Conservation (phyloP, 2,329 filamentous ascomycete species). For the Xenoacremonium recifei region DNA sequence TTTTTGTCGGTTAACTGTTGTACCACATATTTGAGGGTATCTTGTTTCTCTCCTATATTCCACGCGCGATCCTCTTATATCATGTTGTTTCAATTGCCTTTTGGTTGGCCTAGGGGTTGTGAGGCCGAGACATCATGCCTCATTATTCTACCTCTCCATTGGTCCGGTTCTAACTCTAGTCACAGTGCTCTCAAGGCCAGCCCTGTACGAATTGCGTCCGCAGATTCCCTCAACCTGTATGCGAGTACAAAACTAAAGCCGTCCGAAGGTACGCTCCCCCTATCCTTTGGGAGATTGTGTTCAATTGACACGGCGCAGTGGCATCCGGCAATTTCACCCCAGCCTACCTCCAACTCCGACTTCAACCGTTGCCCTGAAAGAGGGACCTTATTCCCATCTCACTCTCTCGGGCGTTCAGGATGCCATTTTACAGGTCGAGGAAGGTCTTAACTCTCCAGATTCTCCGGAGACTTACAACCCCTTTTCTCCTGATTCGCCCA, state of each 20-base stretch:
- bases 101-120: background rate
- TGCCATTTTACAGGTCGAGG: slow-evolving; percentile 33
- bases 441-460: slow-evolving; percentile 1
- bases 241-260: slow-evolving; percentile 42
- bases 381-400: slow-evolving; percentile 36
- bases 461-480: slow-evolving; percentile 5
- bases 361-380: slow-evolving; percentile 16
- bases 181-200: slow-evolving; percentile 52
- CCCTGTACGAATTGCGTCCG: slow-evolving; percentile 54
- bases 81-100: background rate
- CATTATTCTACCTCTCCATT: background rate
- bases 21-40: too few species aligned
- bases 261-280: slow-evolving; percentile 16
- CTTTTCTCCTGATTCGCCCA: background rate
- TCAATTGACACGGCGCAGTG: too few species aligned
- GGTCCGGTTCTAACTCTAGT: background rate
- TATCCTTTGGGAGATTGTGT: too few species aligned
- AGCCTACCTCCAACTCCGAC: slow-evolving; percentile 7
- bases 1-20: background rate
- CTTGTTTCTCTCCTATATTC: too few species aligned
- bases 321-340: too few species aligned
- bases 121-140: background rate
- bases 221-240: slow-evolving; percentile 50
- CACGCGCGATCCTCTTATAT: background rate
- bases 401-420: slow-evolving; percentile 33